phyloP scores from a whole-genome alignment of 176 grass and related monocot species.

The Microstegium vimineum region DNA sequence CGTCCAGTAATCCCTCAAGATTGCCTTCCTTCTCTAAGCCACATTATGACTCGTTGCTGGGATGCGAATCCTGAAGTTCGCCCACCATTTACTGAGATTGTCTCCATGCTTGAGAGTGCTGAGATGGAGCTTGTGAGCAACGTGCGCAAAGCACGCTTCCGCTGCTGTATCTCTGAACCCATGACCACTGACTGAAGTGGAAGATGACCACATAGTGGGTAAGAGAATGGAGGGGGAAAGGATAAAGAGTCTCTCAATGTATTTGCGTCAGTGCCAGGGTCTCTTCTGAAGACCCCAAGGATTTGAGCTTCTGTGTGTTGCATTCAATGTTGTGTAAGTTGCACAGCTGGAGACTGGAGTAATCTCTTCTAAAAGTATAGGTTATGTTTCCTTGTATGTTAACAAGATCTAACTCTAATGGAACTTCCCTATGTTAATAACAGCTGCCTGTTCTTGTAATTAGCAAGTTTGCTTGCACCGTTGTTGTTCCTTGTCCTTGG shows the following conservation, averaged over 20 bases:
- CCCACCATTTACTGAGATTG: conserved; percentile 83
- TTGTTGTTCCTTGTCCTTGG: background rate
- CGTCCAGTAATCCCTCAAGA: conserved; percentile 80
- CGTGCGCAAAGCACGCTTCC: conserved; percentile 87
- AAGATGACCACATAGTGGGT: conserved; percentile 3
- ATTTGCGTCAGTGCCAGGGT: background rate
- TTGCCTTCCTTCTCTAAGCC: conserved; percentile 68
- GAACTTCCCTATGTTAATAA: conserved; percentile 53
- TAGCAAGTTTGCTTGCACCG: background rate
- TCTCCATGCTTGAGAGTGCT: conserved; percentile 83
- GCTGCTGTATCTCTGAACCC: conserved; percentile 84
- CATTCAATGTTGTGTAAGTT: conserved; percentile 41
- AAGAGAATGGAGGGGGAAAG: conserved; percentile 21
- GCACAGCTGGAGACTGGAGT: conserved; percentile 44
- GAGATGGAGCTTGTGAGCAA: conserved; percentile 76
- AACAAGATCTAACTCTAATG: conserved; percentile 46
- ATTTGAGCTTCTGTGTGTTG: conserved; percentile 37
- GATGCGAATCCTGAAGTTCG: conserved; percentile 82
- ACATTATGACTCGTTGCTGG: conserved; percentile 98
- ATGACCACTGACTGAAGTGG: conserved; percentile 82
- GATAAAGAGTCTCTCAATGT: conserved; percentile 25
- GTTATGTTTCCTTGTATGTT: conserved; percentile 43
- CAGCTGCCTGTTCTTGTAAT: conserved; percentile 24
- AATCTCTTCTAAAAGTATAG: conserved; percentile 37
- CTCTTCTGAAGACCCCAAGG: background rate